phyloP scores from a whole-genome alignment of 2,329 filamentous ascomycete genomes.

The Albophoma yamanashiensis region DNA sequence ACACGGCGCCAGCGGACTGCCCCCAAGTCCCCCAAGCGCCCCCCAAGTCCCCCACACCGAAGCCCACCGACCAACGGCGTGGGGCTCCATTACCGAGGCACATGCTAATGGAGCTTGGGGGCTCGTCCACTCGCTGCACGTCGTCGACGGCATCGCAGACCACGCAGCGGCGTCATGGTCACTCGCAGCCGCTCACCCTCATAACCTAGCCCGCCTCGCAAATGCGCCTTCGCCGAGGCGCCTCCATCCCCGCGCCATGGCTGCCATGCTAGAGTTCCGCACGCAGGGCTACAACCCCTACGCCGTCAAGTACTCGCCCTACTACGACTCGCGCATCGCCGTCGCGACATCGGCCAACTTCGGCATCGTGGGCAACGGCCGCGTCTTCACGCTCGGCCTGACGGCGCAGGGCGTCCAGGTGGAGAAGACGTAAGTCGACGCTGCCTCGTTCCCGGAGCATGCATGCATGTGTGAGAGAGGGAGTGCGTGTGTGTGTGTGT shows the following conservation, averaged over 20 bases:
- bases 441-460: background rate
- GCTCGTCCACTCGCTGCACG: background rate
- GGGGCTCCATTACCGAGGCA: constrained; percentile 19
- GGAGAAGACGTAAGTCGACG: constrained; percentile 59
- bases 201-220: background rate
- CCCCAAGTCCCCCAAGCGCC: background rate
- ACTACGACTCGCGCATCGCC: constrained; percentile 89
- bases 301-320: constrained; percentile 95
- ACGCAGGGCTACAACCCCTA: constrained; percentile 94
- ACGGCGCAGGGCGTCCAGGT: constrained; percentile 75
- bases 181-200: background rate
- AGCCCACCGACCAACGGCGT: background rate
- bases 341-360: constrained; percentile 91
- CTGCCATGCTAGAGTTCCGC: constrained; percentile 82
- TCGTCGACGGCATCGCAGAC: background rate
- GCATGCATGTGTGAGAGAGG: too few species aligned
- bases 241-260: constrained; percentile 19
- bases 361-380: constrained; percentile 91
- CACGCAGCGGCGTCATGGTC: background rate
- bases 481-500: too few species aligned
- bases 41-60: constrained; percentile 3
- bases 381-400: constrained; percentile 73
- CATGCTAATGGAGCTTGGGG: constrained; percentile 12
- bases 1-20: background rate
- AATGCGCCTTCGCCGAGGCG: background rate